phyloP scores from a whole-genome alignment of 2,329 filamentous ascomycete species.

The Epichloe bromicola region DNA sequence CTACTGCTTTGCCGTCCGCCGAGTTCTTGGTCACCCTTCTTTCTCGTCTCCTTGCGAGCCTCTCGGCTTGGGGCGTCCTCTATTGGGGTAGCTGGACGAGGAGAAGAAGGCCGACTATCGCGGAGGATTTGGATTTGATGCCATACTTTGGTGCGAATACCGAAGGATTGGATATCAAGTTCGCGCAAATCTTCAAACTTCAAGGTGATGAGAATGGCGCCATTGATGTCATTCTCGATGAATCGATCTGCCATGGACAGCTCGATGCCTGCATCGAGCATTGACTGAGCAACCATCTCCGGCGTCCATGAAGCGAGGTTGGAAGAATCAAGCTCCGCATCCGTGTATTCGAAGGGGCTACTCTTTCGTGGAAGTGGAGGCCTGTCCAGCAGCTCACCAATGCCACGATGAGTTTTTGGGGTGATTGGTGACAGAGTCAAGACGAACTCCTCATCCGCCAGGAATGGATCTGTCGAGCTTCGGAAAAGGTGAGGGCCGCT shows the following conservation, averaged over 20 bases:
- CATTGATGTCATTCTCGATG: conserved; percentile 83
- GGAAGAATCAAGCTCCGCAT: conserved; percentile 42
- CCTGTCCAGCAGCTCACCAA: conserved; percentile 15
- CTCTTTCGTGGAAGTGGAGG: conserved; percentile 20
- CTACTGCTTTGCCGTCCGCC: conserved; percentile 28
- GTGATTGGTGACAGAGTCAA: conserved; percentile 64
- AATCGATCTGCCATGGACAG: conserved; percentile 68
- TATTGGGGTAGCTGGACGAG: conserved; percentile 44
- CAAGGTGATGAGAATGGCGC: conserved; percentile 74
- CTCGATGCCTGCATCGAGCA: conserved; percentile 75
- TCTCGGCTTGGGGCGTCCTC: conserved; percentile 44
- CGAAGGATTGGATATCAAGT: conserved; percentile 68
- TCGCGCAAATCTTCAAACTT: conserved; percentile 82
- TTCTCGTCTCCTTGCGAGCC: conserved; percentile 32
- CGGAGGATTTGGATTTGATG: conserved; percentile 62
- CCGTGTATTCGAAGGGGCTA: conserved; percentile 43
- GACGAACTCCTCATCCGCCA: conserved; percentile 33
- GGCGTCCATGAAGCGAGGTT: conserved; percentile 57
- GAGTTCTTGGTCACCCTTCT: conserved; percentile 21
- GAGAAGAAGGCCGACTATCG: conserved; percentile 37
- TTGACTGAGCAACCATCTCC: conserved; percentile 70
- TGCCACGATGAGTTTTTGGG: conserved; percentile 41
- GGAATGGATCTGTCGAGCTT: conserved; percentile 40
- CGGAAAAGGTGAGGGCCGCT: conserved; percentile 86
- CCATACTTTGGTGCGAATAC: conserved; percentile 69